Evolutionary conservation across 441 rosid genomes (phyloP), one percentile per base, ranked within the genome.

Genomic region (Populus hybrid): DNA sequence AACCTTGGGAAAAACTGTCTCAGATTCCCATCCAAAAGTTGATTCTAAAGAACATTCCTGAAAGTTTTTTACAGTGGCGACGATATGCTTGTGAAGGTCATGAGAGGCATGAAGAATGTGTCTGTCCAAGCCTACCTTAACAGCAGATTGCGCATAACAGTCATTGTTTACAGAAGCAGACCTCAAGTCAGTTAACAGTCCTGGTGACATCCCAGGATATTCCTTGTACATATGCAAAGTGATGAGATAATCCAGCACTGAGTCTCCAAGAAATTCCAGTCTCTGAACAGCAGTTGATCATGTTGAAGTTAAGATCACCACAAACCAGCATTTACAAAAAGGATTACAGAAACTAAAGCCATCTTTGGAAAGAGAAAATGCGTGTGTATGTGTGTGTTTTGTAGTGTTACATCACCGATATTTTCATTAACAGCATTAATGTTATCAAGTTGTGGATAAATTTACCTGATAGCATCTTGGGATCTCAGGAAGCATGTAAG

Each of bases 81-180:
- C 70, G 59, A 96, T 90, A 50, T 90, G 88, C 73, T 84, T 88
- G 46, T 90, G 83, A 73, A 96, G 98, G 50, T 82, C 86, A 23
- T 85, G 87, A n/a, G 98, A 96, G 3, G 88, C 84, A 50, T 96
- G 88, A 57, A 90, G 91, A 46, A 94, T 88, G 76, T 93, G 88
- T 80, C 87, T 91, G 75, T 94, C 89, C 72, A 96, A 78, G 64
- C 85, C 91, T 36, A 74, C 84, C 86, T 82, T 94, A 26, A 91
- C 75, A 0, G 92, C 87, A 63, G 89, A 89, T 53, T 14, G 87
- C 3, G 98, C 98, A 76, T 92, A 96, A 75, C 89, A 91, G 35
- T 94, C 96, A 35, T 96, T 94, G 86, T 96, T 96, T 69, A 94
- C 97, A 3, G 98, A 93, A 59, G 98, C 95, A 38, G 99, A 94